phyloP scores from a whole-genome alignment of 352 stramenopile genomes.

The Sclerospora graminicola region DNA sequence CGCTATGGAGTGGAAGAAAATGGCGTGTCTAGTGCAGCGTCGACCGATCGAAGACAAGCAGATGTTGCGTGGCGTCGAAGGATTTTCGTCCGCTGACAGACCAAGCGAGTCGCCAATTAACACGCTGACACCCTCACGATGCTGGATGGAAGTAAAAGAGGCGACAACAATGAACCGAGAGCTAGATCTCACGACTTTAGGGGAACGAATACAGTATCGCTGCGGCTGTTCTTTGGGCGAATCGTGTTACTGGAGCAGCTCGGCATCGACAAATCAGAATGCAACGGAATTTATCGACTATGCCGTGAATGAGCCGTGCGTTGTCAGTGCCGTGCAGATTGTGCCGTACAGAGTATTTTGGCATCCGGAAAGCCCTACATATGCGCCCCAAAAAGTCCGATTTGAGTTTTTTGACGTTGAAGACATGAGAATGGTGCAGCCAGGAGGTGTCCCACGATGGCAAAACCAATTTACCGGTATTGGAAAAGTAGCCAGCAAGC shows the following conservation, averaged over 20 bases:
- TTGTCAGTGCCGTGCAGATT: slow-evolving; percentile 54
- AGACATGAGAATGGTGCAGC: slow-evolving; percentile 11
- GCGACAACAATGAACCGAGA: slow-evolving; percentile 24
- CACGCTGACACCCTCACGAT: slow-evolving; percentile 54
- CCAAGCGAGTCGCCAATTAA: slow-evolving; percentile 45
- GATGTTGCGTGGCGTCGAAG: slow-evolving; percentile 26
- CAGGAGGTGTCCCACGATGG: neutral
- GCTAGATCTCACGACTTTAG: slow-evolving; percentile 34
- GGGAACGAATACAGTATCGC: slow-evolving; percentile 46
- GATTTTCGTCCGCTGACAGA: slow-evolving; percentile 46
- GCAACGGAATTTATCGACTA: slow-evolving; percentile 74
- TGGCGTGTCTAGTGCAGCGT: slow-evolving; percentile 33
- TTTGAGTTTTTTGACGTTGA: slow-evolving; percentile 59
- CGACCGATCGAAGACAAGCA: slow-evolving; percentile 23
- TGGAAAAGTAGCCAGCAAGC: slow-evolving; percentile 13
- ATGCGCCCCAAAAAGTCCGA: slow-evolving; percentile 50
- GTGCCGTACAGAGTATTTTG: slow-evolving; percentile 77
- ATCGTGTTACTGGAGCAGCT: slow-evolving; percentile 84
- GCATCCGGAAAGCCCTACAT: slow-evolving; percentile 63
- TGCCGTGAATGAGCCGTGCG: slow-evolving; percentile 33
- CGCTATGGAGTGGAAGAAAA: slow-evolving; percentile 34
- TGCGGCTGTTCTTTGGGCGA: slow-evolving; percentile 64
- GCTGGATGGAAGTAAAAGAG: slow-evolving; percentile 46
- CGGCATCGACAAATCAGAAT: slow-evolving; percentile 45
- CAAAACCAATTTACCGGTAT: slow-evolving; percentile 3